Evolutionary conservation across 1,284 basidiomycete species (phyloP).

Genomic region (Ustanciosporium gigantosporum): DNA sequence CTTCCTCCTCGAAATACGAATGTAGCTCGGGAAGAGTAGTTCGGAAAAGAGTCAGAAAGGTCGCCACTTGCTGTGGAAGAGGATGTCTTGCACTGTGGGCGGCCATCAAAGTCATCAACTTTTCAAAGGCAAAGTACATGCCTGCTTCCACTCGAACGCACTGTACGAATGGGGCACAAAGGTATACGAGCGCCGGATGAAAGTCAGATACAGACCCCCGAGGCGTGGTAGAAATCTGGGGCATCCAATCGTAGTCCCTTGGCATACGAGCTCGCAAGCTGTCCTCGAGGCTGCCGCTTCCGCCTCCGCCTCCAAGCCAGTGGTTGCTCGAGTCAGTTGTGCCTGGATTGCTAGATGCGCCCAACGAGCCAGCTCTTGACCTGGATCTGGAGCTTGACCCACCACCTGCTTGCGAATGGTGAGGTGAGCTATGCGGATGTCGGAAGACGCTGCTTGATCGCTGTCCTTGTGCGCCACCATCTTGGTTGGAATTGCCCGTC

Average conservation of each 20-base stretch:
- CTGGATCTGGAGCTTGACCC: conserved; percentile 23
- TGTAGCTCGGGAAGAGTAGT: conserved; percentile 59
- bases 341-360: not conserved
- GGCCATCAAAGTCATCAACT: conserved; percentile 54
- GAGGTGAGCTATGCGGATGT: not conserved
- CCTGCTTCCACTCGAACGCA: conserved; percentile 60
- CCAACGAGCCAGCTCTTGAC: conserved; percentile 25
- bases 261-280: conserved; percentile 36
- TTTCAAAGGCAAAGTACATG: conserved; percentile 61
- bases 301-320: not conserved
- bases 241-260: conserved; percentile 46
- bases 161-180: conserved; percentile 59
- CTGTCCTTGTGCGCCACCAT: not conserved
- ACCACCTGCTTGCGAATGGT: not conserved
- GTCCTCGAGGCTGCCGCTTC: conserved; percentile 8
- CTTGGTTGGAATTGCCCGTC: not conserved
- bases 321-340: not conserved
- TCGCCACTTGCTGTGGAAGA: conserved; percentile 50
- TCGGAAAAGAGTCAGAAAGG: conserved; percentile 59
- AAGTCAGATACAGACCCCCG: conserved; percentile 31
- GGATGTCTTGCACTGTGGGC: conserved; percentile 42
- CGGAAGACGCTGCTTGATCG: not conserved
- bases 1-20: conserved; percentile 61
- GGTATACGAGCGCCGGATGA: conserved; percentile 57
- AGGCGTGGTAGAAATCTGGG: conserved; percentile 13